Evolutionary conservation across 305 asterid genomes (phyloP).

Genomic region (Euphrasia arctica): DNA sequence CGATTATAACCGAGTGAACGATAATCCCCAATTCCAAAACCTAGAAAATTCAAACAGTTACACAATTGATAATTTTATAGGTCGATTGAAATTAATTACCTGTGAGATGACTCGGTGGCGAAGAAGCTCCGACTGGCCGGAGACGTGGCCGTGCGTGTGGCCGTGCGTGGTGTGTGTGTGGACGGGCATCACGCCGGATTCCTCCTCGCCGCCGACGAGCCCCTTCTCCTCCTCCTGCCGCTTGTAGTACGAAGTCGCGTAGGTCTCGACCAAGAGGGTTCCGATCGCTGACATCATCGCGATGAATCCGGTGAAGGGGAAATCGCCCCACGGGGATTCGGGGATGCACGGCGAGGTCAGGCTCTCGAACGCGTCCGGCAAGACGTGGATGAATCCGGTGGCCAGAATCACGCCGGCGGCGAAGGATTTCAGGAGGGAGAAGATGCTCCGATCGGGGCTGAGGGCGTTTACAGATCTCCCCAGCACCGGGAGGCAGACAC

Average conservation of each 20-base stretch:
- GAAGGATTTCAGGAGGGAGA: slow-evolving; percentile 41
- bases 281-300: slow-evolving; percentile 47
- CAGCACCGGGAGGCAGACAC: slow-evolving; percentile 33
- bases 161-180: too few relatives aligned
- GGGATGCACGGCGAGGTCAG: slow-evolving; percentile 40
- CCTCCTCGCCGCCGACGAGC: slow-evolving; percentile 8
- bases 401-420: slow-evolving; percentile 55
- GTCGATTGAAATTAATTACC: not conserved
- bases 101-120: slow-evolving; percentile 42
- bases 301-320: slow-evolving; percentile 44
- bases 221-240: slow-evolving; percentile 26
- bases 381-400: slow-evolving; percentile 47
- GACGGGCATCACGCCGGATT: slow-evolving; percentile 13
- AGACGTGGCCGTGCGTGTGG: not conserved
- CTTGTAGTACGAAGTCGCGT: slow-evolving; percentile 33
- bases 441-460: slow-evolving; percentile 28
- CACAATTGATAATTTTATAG: too few relatives aligned
- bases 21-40: slow-evolving; percentile 51
- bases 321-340: slow-evolving; percentile 34
- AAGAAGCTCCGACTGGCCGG: slow-evolving; percentile 16
- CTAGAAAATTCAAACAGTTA: slow-evolving; percentile 15
- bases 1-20: slow-evolving; percentile 52
- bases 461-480: slow-evolving; percentile 30
- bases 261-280: slow-evolving; percentile 41
- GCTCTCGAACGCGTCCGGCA: slow-evolving; percentile 50